Conservation (phyloP, 306 rosid genomes). For the Prunus davidiana region DNA sequence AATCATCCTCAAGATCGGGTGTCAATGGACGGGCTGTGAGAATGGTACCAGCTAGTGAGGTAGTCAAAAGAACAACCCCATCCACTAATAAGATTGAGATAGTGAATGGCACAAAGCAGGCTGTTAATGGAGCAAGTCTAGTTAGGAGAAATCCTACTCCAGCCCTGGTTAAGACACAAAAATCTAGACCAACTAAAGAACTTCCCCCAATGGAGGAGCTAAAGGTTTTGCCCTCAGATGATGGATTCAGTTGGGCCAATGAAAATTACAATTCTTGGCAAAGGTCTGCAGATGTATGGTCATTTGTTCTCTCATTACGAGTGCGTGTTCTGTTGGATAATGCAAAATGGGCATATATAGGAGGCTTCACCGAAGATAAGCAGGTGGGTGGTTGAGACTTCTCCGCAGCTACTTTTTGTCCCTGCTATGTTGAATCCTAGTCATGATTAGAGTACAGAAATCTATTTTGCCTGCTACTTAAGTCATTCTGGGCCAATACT, state of each 20-base stretch:
- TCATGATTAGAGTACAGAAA: not conserved
- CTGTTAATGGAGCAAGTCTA: constrained; percentile 53
- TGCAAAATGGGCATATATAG: constrained; percentile 82
- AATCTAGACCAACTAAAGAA: constrained; percentile 33
- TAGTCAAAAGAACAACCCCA: constrained; percentile 41
- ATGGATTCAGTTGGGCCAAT: constrained; percentile 90
- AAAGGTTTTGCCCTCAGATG: constrained; percentile 84
- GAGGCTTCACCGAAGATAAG: constrained; percentile 84
- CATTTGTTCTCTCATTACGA: constrained; percentile 75
- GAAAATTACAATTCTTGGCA: constrained; percentile 84
- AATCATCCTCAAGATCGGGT: constrained; percentile 46
- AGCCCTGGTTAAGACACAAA: constrained; percentile 38
- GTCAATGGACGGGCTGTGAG: constrained; percentile 70
- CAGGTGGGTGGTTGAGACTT: constrained; percentile 53
- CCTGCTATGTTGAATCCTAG: not conserved
- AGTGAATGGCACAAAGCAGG: constrained; percentile 52
- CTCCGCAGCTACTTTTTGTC: not conserved
- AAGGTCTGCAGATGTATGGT: constrained; percentile 91
- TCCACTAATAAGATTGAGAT: constrained; percentile 40
- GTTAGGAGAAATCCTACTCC: constrained; percentile 40
- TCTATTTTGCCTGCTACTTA: constrained; percentile 4
- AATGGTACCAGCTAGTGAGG: constrained; percentile 80
- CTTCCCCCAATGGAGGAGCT: constrained; percentile 77
- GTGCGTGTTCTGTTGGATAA: constrained; percentile 72
- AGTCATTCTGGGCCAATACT: constrained; percentile 2